Evolutionary conservation across 2,329 filamentous ascomycete genomes (phyloP).

Genomic region (Coniochaeta ligniaria): DNA sequence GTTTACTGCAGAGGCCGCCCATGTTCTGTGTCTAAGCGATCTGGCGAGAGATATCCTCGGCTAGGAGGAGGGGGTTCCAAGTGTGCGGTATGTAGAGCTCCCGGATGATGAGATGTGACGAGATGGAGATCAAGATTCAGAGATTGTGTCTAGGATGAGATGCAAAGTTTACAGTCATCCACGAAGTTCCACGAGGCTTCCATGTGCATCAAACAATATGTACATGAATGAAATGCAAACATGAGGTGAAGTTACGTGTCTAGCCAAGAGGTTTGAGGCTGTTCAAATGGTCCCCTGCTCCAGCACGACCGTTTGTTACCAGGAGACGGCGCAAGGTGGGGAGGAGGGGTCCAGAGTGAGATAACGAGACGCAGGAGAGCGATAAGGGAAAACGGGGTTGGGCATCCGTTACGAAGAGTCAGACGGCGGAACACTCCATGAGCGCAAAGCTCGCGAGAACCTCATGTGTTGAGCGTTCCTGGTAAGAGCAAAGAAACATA

Average conservation of each 20-base stretch:
- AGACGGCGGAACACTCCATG: neutral
- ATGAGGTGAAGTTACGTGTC: neutral
- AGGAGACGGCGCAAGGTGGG: neutral
- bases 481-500: too few relatives aligned
- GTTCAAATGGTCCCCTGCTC: neutral
- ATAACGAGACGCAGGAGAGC: neutral
- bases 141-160: neutral
- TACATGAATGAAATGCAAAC: neutral
- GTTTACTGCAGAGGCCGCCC: slow-evolving; percentile 83
- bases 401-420: neutral
- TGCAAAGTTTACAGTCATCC: neutral
- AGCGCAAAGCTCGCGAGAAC: neutral
- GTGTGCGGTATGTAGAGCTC: neutral
- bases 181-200: neutral
- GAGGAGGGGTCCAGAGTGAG: neutral
- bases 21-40: slow-evolving; percentile 37
- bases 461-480: too few relatives aligned
- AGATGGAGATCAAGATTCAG: neutral
- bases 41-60: neutral
- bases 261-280: neutral
- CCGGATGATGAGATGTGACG: neutral
- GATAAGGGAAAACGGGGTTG: neutral
- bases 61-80: neutral
- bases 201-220: neutral
- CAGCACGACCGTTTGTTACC: neutral